Evolutionary conservation across 768 basidiomycete species (phyloP).

Genomic region (Grammothele lineata): DNA sequence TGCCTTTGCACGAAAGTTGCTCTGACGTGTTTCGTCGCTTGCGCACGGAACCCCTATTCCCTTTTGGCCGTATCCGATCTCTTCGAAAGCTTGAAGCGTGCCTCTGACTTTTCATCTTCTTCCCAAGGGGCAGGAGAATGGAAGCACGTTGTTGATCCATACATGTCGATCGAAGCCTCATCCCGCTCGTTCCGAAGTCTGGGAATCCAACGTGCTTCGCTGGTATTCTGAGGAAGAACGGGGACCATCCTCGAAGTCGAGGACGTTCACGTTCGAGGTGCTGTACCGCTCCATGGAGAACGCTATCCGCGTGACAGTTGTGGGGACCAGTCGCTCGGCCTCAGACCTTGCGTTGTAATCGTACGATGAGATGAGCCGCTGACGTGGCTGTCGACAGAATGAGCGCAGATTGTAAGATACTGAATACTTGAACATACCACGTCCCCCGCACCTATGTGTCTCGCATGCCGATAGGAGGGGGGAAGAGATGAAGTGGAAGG

Average conservation of each 20-base stretch:
- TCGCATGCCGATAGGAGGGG: too few relatives aligned
- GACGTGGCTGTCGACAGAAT: too few relatives aligned
- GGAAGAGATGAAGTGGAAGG: too few relatives aligned
- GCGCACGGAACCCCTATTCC: conserved; percentile 39
- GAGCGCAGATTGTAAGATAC: too few relatives aligned
- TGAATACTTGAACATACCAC: too few relatives aligned
- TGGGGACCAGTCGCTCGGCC: too few relatives aligned
- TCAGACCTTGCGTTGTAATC: too few relatives aligned
- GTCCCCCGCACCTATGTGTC: too few relatives aligned
- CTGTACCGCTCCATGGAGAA: conserved; percentile 39
- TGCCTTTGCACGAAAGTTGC: conserved; percentile 47
- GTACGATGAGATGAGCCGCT: too few relatives aligned
- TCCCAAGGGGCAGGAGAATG: conserved; percentile 88
- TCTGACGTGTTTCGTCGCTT: conserved; percentile 46
- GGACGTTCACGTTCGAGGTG: conserved; percentile 46
- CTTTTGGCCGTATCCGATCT: conserved; percentile 38
- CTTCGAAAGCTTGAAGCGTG: conserved; percentile 28
- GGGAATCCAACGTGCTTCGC: conserved; percentile 13
- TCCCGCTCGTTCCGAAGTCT: conserved; percentile 44
- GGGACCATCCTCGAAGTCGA: conserved; percentile 49
- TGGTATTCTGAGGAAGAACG: conserved; percentile 19
- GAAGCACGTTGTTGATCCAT: conserved; percentile 79
- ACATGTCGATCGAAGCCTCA: conserved; percentile 56
- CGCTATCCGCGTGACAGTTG: too few relatives aligned
- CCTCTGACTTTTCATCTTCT: conserved; percentile 41